phyloP scores from a whole-genome alignment of 140 eudicot species.

The Anethum foeniculum region DNA sequence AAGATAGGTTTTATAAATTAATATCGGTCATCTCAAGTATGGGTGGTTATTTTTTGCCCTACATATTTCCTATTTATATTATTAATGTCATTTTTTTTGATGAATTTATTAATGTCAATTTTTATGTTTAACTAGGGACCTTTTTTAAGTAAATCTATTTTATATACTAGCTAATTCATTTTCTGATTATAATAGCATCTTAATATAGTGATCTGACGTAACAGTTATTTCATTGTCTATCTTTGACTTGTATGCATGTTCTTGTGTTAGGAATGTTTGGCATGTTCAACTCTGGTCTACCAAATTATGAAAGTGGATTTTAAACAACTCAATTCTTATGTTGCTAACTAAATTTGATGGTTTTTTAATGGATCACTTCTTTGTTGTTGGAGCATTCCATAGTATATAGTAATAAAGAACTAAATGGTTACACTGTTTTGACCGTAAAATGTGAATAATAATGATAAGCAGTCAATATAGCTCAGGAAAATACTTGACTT shows the following conservation, averaged over 20 bases:
- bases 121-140: too few relatives aligned
- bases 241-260: not conserved
- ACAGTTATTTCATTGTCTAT: not conserved
- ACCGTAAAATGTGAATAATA: not conserved
- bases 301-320: not conserved
- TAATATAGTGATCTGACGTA: not conserved
- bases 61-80: too few relatives aligned
- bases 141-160: too few relatives aligned
- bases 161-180: too few relatives aligned
- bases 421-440: not conserved
- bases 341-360: not conserved
- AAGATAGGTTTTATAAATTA: too few relatives aligned
- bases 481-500: not conserved
- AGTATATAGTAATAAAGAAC: not conserved
- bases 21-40: too few relatives aligned
- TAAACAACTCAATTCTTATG: not conserved
- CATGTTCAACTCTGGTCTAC: not conserved
- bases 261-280: not conserved
- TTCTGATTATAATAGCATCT: not conserved
- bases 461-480: not conserved
- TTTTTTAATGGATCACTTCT: not conserved
- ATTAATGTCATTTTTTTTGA: too few relatives aligned
- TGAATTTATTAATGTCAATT: too few relatives aligned
- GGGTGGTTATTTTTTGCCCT: too few relatives aligned
- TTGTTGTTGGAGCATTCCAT: not conserved